Evolutionary conservation across 805 yeast genomes (phyloP), one percentile per base, ranked within the genome.

Genomic region (Sungouiozyma ichnusensis): DNA sequence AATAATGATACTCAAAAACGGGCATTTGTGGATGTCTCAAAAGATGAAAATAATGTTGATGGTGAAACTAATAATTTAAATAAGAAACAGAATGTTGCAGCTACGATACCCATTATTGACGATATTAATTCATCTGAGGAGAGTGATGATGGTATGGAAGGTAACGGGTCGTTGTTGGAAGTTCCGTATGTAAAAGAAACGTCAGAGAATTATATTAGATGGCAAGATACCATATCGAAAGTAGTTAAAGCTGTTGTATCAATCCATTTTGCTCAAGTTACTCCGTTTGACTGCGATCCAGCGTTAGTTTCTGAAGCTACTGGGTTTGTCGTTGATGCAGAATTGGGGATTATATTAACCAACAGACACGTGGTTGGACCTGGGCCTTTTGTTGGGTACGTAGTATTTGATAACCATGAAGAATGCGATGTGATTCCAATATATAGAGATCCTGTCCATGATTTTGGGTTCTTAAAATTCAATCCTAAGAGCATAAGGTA

Each of bases 341-440:
- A 73, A 42, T 63, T 76, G 19, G 97, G 97, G 14, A 75, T 87
- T 45, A 86, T 88, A 47, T 69, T 88, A 58, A 88, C 97, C 9
- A 88, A 88, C 64, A 73, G 96, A 56, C 97, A 88, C 57, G 97
- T 88, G 38, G 96, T 87, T 35, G 95, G 95, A 2, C 87, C 96
- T 0, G 95, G 96, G 15, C 96, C 96, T 1, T 87, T 88, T 60
- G 74, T 79, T 31, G 97, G 97, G 1, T 85, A 82, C 55, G 95
- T 85, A 0, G 86, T 88, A 1, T 88, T 88, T 57, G 95, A 88
- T 57, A 88, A 88, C 59, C 96, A 88, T 63, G 97, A 88, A 62
- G 96, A 87, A 63, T 84, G 85, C 39, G 85, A 79, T 35, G 94
- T 86, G 3, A 77, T 71, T 41, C 94, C 95, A 2, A 75, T 85